Evolutionary conservation across 805 yeast species (phyloP).

Genomic region (Candida rishiriensis): DNA sequence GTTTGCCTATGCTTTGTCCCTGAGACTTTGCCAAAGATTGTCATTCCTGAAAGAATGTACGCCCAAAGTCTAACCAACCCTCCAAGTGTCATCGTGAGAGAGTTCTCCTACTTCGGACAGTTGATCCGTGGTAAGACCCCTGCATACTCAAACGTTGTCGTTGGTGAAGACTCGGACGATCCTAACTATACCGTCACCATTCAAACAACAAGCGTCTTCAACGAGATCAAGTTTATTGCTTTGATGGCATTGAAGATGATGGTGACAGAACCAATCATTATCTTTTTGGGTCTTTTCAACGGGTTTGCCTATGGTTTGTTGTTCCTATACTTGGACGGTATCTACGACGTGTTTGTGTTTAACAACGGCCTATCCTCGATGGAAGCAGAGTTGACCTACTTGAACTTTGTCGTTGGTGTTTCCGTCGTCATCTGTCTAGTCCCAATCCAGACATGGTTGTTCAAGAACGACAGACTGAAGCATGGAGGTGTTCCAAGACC

Average conservation of each 20-base stretch:
- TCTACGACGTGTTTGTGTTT: conserved; percentile 30
- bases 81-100: conserved; percentile 24
- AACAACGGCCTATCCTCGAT: conserved; percentile 30
- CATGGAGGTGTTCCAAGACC: conserved; percentile 32
- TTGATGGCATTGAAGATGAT: conserved; percentile 31
- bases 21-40: conserved; percentile 34
- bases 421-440: conserved; percentile 23
- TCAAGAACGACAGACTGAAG: conserved; percentile 26
- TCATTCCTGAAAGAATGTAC: conserved; percentile 28
- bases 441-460: conserved; percentile 31
- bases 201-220: conserved; percentile 20
- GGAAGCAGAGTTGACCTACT: conserved; percentile 30
- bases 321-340: conserved; percentile 33
- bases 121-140: conserved; percentile 16
- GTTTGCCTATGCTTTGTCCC: conserved; percentile 25
- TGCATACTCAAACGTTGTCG: conserved; percentile 12
- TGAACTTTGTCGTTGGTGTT: conserved; percentile 34
- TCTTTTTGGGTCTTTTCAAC: conserved; percentile 31
- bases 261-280: conserved; percentile 32
- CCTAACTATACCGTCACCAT: conserved; percentile 19
- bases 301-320: conserved; percentile 34
- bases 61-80: conserved; percentile 18
- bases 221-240: conserved; percentile 26
- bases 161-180: conserved; percentile 12
- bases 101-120: conserved; percentile 17